Evolutionary conservation across 352 stramenopile genomes (phyloP).

Genomic region (Elongisporangium prolatum): DNA sequence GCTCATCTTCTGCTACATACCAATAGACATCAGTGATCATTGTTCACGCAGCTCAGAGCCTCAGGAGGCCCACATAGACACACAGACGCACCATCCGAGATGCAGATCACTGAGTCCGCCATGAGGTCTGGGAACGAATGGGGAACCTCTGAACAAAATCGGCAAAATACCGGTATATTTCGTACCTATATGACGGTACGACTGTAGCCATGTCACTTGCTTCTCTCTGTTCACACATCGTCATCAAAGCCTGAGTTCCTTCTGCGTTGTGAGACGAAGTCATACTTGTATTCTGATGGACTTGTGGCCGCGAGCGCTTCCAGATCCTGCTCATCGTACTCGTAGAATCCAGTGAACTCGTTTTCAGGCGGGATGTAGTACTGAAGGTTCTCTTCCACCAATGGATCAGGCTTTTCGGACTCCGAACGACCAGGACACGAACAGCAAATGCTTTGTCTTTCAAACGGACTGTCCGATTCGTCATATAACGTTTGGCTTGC

Average conservation of each 20-base stretch:
- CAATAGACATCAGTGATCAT: background rate
- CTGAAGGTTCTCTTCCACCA: background rate
- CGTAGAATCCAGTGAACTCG: background rate
- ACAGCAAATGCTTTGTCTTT: constrained; percentile 10
- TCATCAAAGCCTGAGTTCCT: background rate
- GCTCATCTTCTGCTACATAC: background rate
- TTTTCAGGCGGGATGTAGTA: background rate
- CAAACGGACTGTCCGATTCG: background rate
- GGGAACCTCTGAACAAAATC: too few relatives aligned
- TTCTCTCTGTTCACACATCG: background rate
- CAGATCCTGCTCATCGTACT: constrained; percentile 25
- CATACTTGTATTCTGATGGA: constrained; percentile 5
- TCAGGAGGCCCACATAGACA: background rate
- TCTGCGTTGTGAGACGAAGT: background rate
- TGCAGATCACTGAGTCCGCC: constrained; percentile 31
- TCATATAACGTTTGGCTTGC: background rate
- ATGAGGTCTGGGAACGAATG: constrained; percentile 5
- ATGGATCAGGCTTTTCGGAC: background rate
- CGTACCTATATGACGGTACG: background rate
- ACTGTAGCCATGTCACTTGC: background rate
- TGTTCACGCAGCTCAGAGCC: background rate
- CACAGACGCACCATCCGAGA: constrained; percentile 38
- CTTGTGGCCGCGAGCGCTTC: constrained; percentile 19
- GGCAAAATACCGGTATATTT: too few relatives aligned
- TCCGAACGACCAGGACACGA: constrained; percentile 3